Conservation (phyloP, 139 green algal species). For the Tetradesmus obliquus region DNA sequence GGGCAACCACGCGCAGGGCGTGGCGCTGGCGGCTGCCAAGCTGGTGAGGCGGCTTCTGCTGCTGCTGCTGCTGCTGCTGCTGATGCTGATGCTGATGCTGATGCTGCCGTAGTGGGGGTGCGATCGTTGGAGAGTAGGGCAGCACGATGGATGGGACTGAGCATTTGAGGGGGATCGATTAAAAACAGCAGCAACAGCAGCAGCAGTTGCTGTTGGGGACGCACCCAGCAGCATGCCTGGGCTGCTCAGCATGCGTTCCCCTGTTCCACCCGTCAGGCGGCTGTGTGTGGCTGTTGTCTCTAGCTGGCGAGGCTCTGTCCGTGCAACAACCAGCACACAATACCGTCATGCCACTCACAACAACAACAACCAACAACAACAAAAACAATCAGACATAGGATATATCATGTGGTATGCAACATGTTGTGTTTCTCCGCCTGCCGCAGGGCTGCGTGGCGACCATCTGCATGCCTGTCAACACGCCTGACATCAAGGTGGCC, state of each 20-base stretch:
- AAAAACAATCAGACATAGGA: not conserved
- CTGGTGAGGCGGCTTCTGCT: conserved; percentile 71
- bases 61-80: not conserved
- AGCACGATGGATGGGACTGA: too few species aligned
- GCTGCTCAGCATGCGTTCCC: too few species aligned
- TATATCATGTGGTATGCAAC: too few species aligned
- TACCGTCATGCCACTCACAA: too few species aligned
- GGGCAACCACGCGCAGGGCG: conserved; percentile 98
- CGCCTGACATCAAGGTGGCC: conserved; percentile 86
- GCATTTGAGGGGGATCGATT: not conserved
- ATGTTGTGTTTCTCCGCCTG: not conserved
- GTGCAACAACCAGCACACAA: too few species aligned
- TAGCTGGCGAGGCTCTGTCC: too few species aligned
- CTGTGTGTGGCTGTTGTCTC: too few species aligned
- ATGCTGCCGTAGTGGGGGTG: too few species aligned
- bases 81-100: not conserved
- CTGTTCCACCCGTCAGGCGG: too few species aligned
- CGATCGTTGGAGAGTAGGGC: too few species aligned
- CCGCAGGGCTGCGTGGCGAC: conserved; percentile 79
- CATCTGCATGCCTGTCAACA: conserved; percentile 94
- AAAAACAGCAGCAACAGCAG: not conserved
- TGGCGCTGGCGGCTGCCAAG: conserved; percentile 82
- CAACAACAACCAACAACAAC: too few species aligned
- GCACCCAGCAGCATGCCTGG: too few species aligned
- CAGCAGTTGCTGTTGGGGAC: not conserved